These are phyloP conservation scores for Diaporthe eres DNA, from an alignment of 2,329 filamentous ascomycete genomes.

Conservation along the genomic window DNA sequence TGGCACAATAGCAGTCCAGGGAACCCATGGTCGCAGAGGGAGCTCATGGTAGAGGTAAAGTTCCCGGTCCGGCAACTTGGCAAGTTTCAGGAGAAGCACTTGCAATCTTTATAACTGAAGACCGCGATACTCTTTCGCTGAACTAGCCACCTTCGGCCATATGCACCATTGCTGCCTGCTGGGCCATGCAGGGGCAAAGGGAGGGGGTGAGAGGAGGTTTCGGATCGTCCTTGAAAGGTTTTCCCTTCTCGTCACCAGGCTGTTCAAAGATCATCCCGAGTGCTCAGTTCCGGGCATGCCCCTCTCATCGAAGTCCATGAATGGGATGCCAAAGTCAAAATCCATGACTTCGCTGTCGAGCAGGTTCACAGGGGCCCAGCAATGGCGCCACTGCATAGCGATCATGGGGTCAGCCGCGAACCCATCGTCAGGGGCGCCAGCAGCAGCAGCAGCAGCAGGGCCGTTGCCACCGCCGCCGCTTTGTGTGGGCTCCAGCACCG, in stretches of 20 bases:
- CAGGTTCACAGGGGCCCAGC: slow-evolving; percentile 47
- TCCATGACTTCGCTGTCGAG: slow-evolving; percentile 46
- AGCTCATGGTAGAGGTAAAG: not conserved
- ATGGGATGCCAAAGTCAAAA: slow-evolving; percentile 44
- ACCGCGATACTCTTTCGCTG: too few relatives aligned
- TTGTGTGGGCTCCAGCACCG: not conserved
- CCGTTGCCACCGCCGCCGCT: not conserved
- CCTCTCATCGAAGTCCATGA: slow-evolving; percentile 43
- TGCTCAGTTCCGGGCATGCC: slow-evolving; percentile 15
- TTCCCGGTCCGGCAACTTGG: not conserved
- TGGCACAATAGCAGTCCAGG: slow-evolving; percentile 22
- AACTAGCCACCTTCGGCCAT: not conserved
- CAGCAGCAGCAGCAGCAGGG: not conserved
- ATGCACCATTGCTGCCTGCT: not conserved
- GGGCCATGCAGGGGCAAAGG: not conserved
- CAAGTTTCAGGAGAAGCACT: too few relatives aligned
- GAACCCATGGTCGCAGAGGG: not conserved
- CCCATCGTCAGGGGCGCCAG: not conserved
- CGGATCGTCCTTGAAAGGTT: too few relatives aligned
- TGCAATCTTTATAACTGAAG: not conserved
- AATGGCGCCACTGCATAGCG: slow-evolving; percentile 44
- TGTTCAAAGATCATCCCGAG: not conserved
- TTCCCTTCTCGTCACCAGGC: not conserved
- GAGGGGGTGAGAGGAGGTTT: not conserved
- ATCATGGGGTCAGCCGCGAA: slow-evolving; percentile 41